Conservation (phyloP, 352 stramenopile genomes). For the Phytophthora rubi region DNA sequence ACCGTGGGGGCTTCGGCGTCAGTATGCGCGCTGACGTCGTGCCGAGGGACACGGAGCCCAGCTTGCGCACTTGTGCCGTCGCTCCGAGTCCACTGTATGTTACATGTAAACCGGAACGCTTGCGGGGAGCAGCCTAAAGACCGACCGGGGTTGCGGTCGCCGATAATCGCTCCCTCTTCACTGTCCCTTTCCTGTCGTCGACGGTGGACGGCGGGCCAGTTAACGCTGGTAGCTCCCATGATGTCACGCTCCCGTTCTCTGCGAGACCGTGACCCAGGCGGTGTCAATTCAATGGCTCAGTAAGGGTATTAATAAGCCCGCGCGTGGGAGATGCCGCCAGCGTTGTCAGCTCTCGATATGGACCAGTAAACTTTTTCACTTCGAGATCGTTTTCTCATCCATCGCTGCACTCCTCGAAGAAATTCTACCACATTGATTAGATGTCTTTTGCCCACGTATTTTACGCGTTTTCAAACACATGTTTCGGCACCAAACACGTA, state of each 20-base stretch:
- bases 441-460: too few relatives aligned
- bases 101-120: conserved; percentile 1
- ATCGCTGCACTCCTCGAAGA: neutral
- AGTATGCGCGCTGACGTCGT: neutral
- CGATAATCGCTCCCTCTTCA: neutral
- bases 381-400: neutral
- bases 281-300: too few relatives aligned
- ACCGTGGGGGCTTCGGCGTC: neutral
- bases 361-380: neutral
- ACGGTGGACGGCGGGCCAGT: too few relatives aligned
- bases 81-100: too few relatives aligned
- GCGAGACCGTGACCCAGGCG: too few relatives aligned
- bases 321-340: too few relatives aligned
- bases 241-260: too few relatives aligned
- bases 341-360: neutral
- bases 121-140: neutral
- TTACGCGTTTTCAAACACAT: too few relatives aligned
- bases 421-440: neutral
- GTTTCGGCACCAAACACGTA: too few relatives aligned
- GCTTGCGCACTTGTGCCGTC: neutral
- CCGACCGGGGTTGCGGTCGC: neutral
- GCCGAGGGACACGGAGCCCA: neutral
- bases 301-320: too few relatives aligned
- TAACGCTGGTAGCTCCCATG: too few relatives aligned
- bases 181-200: neutral